These are phyloP conservation scores for Amanita molliuscula DNA, from an alignment of 768 basidiomycete genomes.

Conservation along the genomic window DNA sequence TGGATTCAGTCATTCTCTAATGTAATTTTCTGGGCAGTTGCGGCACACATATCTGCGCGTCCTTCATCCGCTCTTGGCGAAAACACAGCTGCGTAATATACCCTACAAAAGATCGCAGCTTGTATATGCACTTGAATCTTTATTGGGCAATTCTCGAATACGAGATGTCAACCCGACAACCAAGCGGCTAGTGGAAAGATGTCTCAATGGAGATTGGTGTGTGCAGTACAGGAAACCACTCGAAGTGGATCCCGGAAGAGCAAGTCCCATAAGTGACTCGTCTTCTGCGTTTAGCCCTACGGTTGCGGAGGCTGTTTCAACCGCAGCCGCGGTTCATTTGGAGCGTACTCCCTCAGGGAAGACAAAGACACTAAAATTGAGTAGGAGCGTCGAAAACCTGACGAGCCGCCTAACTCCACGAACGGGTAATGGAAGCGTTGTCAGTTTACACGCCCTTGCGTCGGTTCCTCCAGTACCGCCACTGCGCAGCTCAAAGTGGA, in stretches of 20 bases:
- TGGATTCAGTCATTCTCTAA: constrained; percentile 3
- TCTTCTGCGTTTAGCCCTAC: constrained; percentile 29
- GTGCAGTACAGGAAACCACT: constrained; percentile 44
- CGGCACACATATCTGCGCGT: constrained; percentile 97
- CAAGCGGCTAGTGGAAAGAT: constrained; percentile 83
- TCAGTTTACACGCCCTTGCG: constrained; percentile 22
- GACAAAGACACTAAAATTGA: constrained; percentile 42
- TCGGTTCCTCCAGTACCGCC: constrained; percentile 6
- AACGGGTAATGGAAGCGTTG: constrained; percentile 29
- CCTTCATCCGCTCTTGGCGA: constrained; percentile 87
- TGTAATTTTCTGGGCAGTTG: constrained; percentile 36
- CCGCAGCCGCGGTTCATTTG: constrained; percentile 24
- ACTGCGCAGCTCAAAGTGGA: constrained; percentile 10
- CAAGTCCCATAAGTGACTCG: constrained; percentile 7
- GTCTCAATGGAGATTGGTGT: constrained; percentile 83
- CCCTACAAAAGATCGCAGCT: constrained; percentile 93
- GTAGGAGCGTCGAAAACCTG: constrained; percentile 53
- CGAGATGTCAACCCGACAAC: constrained; percentile 84
- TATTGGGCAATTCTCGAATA: constrained; percentile 64
- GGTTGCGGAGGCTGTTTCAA: constrained; percentile 29
- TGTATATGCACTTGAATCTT: constrained; percentile 68
- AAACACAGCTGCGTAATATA: constrained; percentile 76
- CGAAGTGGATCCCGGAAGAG: constrained; percentile 4
- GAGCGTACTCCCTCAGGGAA: constrained; percentile 25
- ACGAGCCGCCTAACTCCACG: constrained; percentile 17